These are phyloP conservation scores for Phytophthora pinifolia DNA, from an alignment of 352 stramenopile genomes.

Conservation along the genomic window DNA sequence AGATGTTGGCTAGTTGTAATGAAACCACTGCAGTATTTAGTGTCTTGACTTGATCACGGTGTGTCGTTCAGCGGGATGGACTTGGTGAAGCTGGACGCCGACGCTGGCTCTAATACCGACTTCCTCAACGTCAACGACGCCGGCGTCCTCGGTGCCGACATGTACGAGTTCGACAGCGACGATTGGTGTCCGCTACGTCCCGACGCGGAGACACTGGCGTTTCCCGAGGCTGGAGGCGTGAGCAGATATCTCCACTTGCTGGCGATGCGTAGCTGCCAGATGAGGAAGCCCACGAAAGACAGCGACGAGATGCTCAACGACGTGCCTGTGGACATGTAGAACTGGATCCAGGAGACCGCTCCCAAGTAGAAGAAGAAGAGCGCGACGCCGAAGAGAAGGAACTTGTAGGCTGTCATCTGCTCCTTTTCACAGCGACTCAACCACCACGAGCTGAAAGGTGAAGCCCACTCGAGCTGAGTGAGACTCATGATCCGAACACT, in stretches of 20 bases:
- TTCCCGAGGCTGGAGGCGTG: conserved; percentile 33
- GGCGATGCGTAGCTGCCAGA: conserved; percentile 71
- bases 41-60: conserved; percentile 6
- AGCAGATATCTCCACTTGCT: conserved; percentile 80
- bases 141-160: conserved; percentile 21
- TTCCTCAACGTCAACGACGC: conserved; percentile 34
- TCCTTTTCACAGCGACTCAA: conserved; percentile 65
- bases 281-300: conserved; percentile 45
- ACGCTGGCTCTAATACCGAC: conserved; percentile 7
- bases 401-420: conserved; percentile 71
- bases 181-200: conserved; percentile 7
- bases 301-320: conserved; percentile 48
- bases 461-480: conserved; percentile 46
- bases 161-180: conserved; percentile 20
- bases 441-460: conserved; percentile 72
- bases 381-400: conserved; percentile 63
- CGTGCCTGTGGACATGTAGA: conserved; percentile 47
- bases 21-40: conserved; percentile 13
- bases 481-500: conserved; percentile 51
- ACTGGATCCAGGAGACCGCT: conserved; percentile 69
- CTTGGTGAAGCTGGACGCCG: conserved; percentile 13
- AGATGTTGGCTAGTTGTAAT: conserved; percentile 3
- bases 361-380: conserved; percentile 76
- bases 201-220: conserved; percentile 10
- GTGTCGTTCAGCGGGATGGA: conserved; percentile 6